Conservation (phyloP, 1,284 basidiomycete genomes). For the Boletus sp. region DNA sequence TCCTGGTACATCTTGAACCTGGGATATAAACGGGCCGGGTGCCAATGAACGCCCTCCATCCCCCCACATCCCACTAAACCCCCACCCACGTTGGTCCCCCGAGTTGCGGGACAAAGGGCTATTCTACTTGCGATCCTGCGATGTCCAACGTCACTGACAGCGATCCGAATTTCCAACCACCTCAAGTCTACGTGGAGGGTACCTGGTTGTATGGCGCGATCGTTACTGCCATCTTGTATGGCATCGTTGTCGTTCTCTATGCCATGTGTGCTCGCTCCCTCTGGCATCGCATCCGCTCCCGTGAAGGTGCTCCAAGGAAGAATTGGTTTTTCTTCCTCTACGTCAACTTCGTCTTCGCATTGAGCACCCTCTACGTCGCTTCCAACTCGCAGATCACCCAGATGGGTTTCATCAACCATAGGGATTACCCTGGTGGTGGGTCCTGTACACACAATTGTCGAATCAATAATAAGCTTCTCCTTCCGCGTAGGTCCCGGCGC, state of each 20-base stretch:
- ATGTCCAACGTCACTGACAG: conserved; percentile 14
- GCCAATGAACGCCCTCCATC: background rate
- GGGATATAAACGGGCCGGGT: background rate
- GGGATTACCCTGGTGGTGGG: conserved; percentile 36
- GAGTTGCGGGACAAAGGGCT: conserved; percentile 1
- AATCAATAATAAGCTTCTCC: background rate
- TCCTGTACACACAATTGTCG: background rate
- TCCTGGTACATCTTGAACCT: no score
- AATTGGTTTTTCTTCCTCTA: conserved; percentile 30
- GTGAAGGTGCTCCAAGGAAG: conserved; percentile 11
- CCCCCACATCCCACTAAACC: background rate
- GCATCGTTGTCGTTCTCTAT: conserved; percentile 28
- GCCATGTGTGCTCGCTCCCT: conserved; percentile 29
- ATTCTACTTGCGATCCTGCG: background rate
- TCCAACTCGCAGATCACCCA: conserved; percentile 29
- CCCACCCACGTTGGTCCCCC: conserved; percentile 3
- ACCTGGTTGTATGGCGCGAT: conserved; percentile 34
- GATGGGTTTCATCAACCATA: conserved; percentile 34
- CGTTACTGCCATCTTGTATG: conserved; percentile 29
- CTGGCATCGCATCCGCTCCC: conserved; percentile 23
- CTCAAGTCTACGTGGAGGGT: conserved; percentile 25
- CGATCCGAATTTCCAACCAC: conserved; percentile 18
- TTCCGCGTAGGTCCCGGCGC: conserved; percentile 20
- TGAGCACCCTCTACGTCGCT: conserved; percentile 32
- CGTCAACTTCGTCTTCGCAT: conserved; percentile 30